These are phyloP conservation scores for Atkinsonella hypoxylon DNA, from an alignment of 2,329 filamentous ascomycete species.

Conservation along the genomic window DNA sequence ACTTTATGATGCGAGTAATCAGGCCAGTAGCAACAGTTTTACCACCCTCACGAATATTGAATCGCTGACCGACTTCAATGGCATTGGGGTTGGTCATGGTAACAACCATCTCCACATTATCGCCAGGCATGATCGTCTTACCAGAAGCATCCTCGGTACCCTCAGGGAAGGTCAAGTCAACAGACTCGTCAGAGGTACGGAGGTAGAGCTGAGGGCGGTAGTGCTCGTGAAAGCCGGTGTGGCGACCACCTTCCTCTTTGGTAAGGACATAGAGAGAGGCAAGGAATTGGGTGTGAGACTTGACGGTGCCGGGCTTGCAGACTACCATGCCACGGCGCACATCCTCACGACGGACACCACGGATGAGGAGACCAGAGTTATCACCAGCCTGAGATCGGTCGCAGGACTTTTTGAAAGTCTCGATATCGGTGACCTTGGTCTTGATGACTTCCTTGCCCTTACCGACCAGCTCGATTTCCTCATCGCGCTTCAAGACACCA, in stretches of 20 bases:
- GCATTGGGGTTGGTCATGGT: slow-evolving; percentile 76
- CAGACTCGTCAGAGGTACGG: slow-evolving; percentile 75
- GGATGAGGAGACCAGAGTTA: slow-evolving; percentile 93
- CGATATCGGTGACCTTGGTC: slow-evolving; percentile 99
- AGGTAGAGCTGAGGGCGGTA: slow-evolving; percentile 96
- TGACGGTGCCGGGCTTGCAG: slow-evolving; percentile 68
- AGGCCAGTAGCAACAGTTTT: slow-evolving; percentile 77
- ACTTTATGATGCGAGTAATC: slow-evolving; percentile 59
- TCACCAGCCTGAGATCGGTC: slow-evolving; percentile 93
- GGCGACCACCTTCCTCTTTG: slow-evolving; percentile 96
- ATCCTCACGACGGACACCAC: slow-evolving; percentile 93
- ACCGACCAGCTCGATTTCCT: slow-evolving; percentile 88
- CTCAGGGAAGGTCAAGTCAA: slow-evolving; percentile 76
- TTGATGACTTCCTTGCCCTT: slow-evolving; percentile 75
- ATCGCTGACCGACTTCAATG: slow-evolving; percentile 82
- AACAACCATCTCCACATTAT: slow-evolving; percentile 97
- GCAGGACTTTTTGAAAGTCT: slow-evolving; percentile 99
- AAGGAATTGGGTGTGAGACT: slow-evolving; percentile 84
- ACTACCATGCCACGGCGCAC: slow-evolving; percentile 92
- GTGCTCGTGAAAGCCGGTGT: slow-evolving; percentile 91
- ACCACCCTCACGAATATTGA: slow-evolving; percentile 97
- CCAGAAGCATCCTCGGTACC: slow-evolving; percentile 56
- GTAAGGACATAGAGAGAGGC: slow-evolving; percentile 92
- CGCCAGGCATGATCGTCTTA: slow-evolving; percentile 93
- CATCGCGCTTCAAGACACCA: slow-evolving; percentile 83